These are phyloP conservation scores for Capronia americana DNA, from an alignment of 2,329 filamentous ascomycete species.

Conservation along the genomic window DNA sequence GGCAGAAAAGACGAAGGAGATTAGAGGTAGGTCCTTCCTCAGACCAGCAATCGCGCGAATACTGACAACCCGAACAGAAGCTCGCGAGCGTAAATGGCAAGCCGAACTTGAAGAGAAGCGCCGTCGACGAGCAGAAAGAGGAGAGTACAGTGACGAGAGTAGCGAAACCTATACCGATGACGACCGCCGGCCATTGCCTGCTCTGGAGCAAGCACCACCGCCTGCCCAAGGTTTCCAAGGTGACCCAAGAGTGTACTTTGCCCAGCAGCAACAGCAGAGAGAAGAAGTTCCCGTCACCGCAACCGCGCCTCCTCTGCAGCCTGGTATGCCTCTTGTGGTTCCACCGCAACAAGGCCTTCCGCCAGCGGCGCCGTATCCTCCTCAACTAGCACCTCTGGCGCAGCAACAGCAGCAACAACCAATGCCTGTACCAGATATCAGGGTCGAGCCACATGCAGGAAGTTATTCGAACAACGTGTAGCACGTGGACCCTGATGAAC, in stretches of 20 bases:
- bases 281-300: slow-evolving; percentile 10
- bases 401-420: slow-evolving; percentile 17
- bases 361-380: slow-evolving; percentile 10
- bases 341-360: slow-evolving; percentile 18
- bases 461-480: slow-evolving; percentile 34
- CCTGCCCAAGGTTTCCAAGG: slow-evolving; percentile 22
- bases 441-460: slow-evolving; percentile 25
- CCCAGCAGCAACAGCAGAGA: slow-evolving; percentile 26
- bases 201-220: slow-evolving; percentile 45
- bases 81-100: slow-evolving; percentile 43
- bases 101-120: slow-evolving; percentile 46
- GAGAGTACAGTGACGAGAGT: slow-evolving; percentile 45
- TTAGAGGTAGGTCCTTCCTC: slow-evolving; percentile 68
- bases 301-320: background rate
- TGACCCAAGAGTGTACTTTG: slow-evolving; percentile 31
- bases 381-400: slow-evolving; percentile 1
- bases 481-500: background rate
- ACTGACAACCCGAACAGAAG: slow-evolving; percentile 42
- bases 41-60: background rate
- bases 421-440: slow-evolving; percentile 32
- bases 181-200: slow-evolving; percentile 40
- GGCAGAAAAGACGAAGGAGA: slow-evolving; percentile 77
- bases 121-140: slow-evolving; percentile 52
- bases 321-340: slow-evolving; percentile 16
- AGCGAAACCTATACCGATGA: slow-evolving; percentile 48